These are phyloP conservation scores for Lactarius psammicola DNA, from an alignment of 768 basidiomycete genomes.

Conservation along the genomic window DNA sequence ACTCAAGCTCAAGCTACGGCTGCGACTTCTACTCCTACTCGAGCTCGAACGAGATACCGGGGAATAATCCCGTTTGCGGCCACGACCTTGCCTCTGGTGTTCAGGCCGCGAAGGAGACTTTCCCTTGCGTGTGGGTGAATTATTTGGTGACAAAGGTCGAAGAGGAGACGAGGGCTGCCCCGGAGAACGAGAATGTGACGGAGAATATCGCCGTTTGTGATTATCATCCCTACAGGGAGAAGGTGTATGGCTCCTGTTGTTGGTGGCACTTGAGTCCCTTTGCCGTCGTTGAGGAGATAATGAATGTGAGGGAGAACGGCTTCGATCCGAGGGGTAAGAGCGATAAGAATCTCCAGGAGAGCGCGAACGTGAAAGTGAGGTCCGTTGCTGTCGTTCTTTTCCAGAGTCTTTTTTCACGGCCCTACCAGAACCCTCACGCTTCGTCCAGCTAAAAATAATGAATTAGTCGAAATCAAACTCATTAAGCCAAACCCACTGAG, in stretches of 20 bases:
- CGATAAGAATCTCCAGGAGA: conserved; percentile 66
- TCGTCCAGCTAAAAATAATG: conserved; percentile 55
- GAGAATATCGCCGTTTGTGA: conserved; percentile 35
- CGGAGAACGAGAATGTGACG: conserved; percentile 35
- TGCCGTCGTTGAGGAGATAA: conserved; percentile 59
- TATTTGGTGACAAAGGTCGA: conserved; percentile 23
- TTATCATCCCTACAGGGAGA: conserved; percentile 45
- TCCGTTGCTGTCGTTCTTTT: conserved; percentile 43
- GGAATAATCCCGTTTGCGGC: conserved; percentile 45
- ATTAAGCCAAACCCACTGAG: not conserved
- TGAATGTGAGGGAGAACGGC: conserved; percentile 62
- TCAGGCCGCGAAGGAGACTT: conserved; percentile 16
- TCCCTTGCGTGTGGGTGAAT: conserved; percentile 16
- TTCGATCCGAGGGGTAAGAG: conserved; percentile 61
- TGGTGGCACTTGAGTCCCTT: conserved; percentile 48
- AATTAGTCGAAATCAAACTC: conserved; percentile 7
- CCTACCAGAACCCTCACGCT: conserved; percentile 52
- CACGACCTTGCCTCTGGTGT: conserved; percentile 30
- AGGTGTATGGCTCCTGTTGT: conserved; percentile 48
- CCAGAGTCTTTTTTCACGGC: conserved; percentile 38
- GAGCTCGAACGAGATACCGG: conserved; percentile 54
- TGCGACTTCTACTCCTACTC: conserved; percentile 54
- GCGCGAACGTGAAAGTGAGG: conserved; percentile 53
- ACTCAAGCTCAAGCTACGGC: conserved; percentile 41
- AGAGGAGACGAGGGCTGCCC: conserved; percentile 24